These are phyloP conservation scores for Halteria grandinella DNA, from an alignment of 73 alveolate species.

Conservation along the genomic window DNA sequence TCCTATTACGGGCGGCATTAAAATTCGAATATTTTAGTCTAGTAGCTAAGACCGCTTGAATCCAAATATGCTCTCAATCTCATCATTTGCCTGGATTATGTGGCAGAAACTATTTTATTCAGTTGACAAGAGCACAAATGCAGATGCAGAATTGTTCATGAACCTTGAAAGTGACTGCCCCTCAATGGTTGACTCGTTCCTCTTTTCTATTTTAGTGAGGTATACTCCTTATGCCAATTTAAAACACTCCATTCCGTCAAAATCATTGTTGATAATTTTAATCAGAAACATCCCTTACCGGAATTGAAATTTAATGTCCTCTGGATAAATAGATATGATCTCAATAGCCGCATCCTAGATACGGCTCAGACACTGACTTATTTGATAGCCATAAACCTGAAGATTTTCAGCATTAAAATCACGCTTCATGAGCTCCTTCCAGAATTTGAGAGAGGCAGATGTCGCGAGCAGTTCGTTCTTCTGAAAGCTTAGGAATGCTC, in stretches of 20 bases:
- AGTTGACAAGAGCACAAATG: conserved; percentile 24
- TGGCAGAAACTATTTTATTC: conserved; percentile 9
- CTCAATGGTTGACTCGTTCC: no score
- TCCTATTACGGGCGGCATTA: no score
- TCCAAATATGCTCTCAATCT: conserved; percentile 30
- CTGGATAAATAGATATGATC: conserved; percentile 3
- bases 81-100: conserved; percentile 37
- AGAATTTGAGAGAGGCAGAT: conserved; percentile 7
- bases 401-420: background rate
- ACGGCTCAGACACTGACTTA: background rate
- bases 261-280: conserved; percentile 26
- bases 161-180: background rate
- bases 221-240: background rate
- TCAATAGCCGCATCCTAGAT: background rate
- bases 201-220: background rate
- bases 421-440: conserved; percentile 34
- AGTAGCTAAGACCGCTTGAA: conserved; percentile 9
- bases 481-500: background rate
- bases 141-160: conserved; percentile 44
- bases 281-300: conserved; percentile 27
- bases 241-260: conserved; percentile 25
- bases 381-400: conserved; percentile 2
- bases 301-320: conserved; percentile 22
- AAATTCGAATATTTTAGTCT: conserved; percentile 26
- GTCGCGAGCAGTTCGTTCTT: conserved; percentile 6